A percentile compares a stretch with the other conserved stretches of the same genome.
Evolutionary conservation across 192 early-diverging fungal genomes (phyloP).

Genomic region (Umbelopsis sp.): DNA sequence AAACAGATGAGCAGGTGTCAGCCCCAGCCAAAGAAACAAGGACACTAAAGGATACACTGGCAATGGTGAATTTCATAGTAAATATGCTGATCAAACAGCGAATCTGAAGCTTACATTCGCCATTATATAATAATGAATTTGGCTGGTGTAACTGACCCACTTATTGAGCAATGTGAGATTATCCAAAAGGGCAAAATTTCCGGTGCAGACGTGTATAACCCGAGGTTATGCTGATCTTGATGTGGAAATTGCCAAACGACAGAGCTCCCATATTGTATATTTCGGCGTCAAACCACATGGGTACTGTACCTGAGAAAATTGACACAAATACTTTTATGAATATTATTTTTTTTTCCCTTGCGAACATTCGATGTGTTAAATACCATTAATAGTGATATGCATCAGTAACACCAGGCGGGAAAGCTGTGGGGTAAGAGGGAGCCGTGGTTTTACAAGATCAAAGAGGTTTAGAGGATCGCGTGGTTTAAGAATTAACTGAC

Average conservation of each 20-base stretch:
- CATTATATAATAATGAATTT: not conserved
- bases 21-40: not conserved
- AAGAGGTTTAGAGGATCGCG: too few species aligned
- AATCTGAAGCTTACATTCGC: too few species aligned
- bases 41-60: not conserved
- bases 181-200: not conserved
- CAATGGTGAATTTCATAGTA: not conserved
- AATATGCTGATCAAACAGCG: not conserved
- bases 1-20: conserved; percentile 17
- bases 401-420: too few species aligned
- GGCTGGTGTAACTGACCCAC: not conserved
- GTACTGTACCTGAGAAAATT: not conserved
- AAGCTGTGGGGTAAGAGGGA: too few species aligned
- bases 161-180: not conserved
- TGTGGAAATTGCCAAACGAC: not conserved
- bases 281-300: not conserved
- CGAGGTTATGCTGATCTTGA: not conserved
- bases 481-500: too few species aligned
- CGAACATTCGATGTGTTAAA: too few species aligned
- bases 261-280: not conserved
- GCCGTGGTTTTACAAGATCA: too few species aligned
- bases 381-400: too few species aligned
- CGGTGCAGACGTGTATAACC: not conserved
- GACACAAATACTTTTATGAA: too few species aligned
- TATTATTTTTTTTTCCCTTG: too few species aligned